These are phyloP conservation scores for Verbascum thapsus DNA, from an alignment of 257 asterid genomes.

Conservation along the genomic window DNA sequence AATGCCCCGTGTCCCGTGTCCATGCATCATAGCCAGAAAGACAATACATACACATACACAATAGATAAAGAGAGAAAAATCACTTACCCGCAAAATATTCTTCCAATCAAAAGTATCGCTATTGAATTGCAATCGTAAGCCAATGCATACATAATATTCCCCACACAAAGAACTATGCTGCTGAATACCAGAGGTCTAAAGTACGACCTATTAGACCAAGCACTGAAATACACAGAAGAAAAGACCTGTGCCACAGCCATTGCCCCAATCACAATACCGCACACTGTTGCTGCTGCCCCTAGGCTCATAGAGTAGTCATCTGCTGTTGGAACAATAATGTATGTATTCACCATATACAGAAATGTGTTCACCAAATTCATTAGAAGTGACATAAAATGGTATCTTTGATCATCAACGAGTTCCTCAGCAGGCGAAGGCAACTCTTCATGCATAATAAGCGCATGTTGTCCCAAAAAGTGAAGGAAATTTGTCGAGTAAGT, in stretches of 20 bases:
- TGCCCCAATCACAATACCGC: constrained; percentile 94
- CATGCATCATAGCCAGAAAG: too few relatives aligned
- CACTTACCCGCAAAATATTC: constrained; percentile 85
- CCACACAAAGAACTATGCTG: constrained; percentile 75
- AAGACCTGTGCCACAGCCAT: constrained; percentile 98
- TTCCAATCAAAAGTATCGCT: constrained; percentile 72
- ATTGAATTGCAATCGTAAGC: constrained; percentile 88
- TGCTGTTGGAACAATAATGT: constrained; percentile 96
- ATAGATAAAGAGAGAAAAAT: constrained; percentile 30
- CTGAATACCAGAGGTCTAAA: constrained; percentile 88
- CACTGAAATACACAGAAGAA: constrained; percentile 97
- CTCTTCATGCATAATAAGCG: constrained; percentile 96
- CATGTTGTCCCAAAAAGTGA: constrained; percentile 90
- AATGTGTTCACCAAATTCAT: constrained; percentile 93
- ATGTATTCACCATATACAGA: constrained; percentile 96
- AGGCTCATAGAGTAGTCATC: constrained; percentile 97
- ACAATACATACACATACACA: not conserved
- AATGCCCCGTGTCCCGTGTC: too few relatives aligned
- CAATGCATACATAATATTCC: constrained; percentile 82
- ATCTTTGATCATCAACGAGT: constrained; percentile 67
- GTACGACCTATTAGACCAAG: constrained; percentile 98
- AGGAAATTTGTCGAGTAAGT: constrained; percentile 88
- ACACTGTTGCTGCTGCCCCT: constrained; percentile 98
- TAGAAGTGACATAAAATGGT: constrained; percentile 89
- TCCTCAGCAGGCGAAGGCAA: constrained; percentile 70